Evolutionary conservation across 2,329 filamentous ascomycete species (phyloP), one percentile per base, ranked within the genome.

Genomic region (Penicillium oxalicum): DNA sequence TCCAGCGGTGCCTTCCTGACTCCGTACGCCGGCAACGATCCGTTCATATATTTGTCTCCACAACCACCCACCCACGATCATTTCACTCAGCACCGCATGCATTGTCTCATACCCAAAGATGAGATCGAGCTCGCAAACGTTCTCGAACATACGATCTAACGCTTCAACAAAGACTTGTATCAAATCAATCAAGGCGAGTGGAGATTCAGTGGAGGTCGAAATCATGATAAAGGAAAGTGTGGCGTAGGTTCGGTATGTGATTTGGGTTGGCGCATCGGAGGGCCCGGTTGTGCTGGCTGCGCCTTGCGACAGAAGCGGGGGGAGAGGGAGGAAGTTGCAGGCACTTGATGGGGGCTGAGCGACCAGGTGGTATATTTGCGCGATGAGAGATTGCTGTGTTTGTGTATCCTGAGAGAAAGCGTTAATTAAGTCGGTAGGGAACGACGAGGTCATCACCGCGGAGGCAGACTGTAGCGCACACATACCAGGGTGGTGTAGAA

Each of bases 91-190:
- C 12, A 90, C 84, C 7, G 91, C 87, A 74, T 98, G 93, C 62
- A 98, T 77, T 12, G 90, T 94, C 78, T 98, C 93, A 61, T 95
- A 98, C 68, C 97, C 97, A 76, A 98, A 98, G 69, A 98, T 98
- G 59, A 98, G 79, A 70, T 98, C 91, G 48, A 98, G 77, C 75
- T 98, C 93, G 78, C 93, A 98, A 8, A 98, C 93, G 67, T 98
- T 96, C 73, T 97, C 93, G 66, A 98, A 98, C 36, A 98, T 78
- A 56, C 89, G 83, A 69, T 98, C 93, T 33, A 98, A 80, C 0
- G 91, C 85, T 71, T 98, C 93, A 55, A 98, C 93, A 63, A 96
- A 98, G 51, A 98, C 93, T 71, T 98, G 93, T 57, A 98, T 97
- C 47, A 98, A 76, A 70, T 98, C 93, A 53, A 98, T 90, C 25